Conservation (phyloP, 768 basidiomycete genomes). For the Termitomyces sp. region DNA sequence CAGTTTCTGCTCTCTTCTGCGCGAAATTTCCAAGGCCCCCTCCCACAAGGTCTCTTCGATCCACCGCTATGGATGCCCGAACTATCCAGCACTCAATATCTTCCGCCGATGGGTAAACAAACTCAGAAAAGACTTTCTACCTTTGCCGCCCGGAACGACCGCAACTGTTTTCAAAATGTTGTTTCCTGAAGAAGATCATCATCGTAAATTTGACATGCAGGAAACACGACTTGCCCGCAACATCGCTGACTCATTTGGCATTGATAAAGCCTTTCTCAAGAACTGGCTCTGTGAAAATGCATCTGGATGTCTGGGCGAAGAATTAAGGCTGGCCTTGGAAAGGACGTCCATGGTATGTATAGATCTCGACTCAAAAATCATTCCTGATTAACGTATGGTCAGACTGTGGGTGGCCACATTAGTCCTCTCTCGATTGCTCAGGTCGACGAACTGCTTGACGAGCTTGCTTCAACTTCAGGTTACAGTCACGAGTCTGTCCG, state of each 20-base stretch:
- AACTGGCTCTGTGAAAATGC: conserved; percentile 35
- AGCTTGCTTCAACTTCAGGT: conserved; percentile 62
- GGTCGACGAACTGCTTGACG: conserved; percentile 64
- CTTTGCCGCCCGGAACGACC: conserved; percentile 49
- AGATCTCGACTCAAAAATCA: neutral
- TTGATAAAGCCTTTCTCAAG: conserved; percentile 24
- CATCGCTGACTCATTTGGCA: conserved; percentile 44
- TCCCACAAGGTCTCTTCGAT: conserved; percentile 21
- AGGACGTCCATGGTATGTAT: conserved; percentile 32
- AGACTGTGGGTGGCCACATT: conserved; percentile 26
- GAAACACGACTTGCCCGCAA: conserved; percentile 52
- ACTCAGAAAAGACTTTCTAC: conserved; percentile 36
- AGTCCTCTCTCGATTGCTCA: conserved; percentile 38
- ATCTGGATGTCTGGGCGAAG: conserved; percentile 67
- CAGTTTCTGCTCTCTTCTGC: conserved; percentile 47
- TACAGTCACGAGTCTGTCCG: conserved; percentile 53
- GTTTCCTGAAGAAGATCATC: conserved; percentile 78
- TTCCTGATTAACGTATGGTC: neutral
- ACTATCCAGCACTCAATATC: conserved; percentile 34
- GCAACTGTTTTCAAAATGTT: conserved; percentile 63
- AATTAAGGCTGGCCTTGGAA: conserved; percentile 45
- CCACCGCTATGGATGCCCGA: conserved; percentile 13
- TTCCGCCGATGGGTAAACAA: conserved; percentile 38
- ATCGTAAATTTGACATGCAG: conserved; percentile 68
- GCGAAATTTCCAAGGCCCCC: conserved; percentile 33